Evolutionary conservation across 2,329 filamentous ascomycete genomes (phyloP), one percentile per base, ranked within the genome.

Genomic region (Ophiocordyceps unilateralis): DNA sequence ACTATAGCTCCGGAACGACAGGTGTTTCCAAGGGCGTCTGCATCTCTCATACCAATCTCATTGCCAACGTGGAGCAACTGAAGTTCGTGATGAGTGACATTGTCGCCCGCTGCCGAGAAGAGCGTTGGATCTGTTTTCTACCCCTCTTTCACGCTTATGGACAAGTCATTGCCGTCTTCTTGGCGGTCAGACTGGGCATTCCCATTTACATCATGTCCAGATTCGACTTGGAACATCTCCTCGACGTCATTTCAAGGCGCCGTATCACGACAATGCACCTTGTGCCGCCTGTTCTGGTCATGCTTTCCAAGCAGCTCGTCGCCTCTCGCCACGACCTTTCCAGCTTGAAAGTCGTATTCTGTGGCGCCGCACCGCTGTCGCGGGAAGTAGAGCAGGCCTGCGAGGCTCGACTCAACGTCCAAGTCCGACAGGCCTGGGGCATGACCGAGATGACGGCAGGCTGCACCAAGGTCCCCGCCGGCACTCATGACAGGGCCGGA

Each of bases 121-220:
- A 40, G 23, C 53, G 60, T 4, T 62, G 59, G 1, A 48, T 68
- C 2, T 66, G 56, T 1, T 67, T 70, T 47, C 50, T 70, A 0
- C 67, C 67, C 0, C 57, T 62, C 1, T 64, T 65, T 1, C 67
- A 70, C 50, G 64, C 70, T 23, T 66, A 67, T 4, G 67, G 66
- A 4, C 47, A 68, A 2, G 60, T 63, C 43, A 55, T 58, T n/a
- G 68, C 68, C 46, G 57, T 70, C 12, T 49, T 67, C 40, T 60
- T 61, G 37, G 51, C 55, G 1, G 52, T 58, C 10, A 68, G 65
- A 45, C 55, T 63, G 32, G 69, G 64, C 26, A 65, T 65, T 3
- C 56, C 61, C 1, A 63, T 72, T 3, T 79, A 74, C 61, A 80
- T 76, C 76, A 79, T 81, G 76, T 60, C 66, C 4, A 64, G 62